A percentile compares a stretch with the other conserved stretches of the same genome.
These are phyloP conservation scores for Pulveroboletus sp. DNA, from an alignment of 768 basidiomycete species.

Conservation along the genomic window DNA sequence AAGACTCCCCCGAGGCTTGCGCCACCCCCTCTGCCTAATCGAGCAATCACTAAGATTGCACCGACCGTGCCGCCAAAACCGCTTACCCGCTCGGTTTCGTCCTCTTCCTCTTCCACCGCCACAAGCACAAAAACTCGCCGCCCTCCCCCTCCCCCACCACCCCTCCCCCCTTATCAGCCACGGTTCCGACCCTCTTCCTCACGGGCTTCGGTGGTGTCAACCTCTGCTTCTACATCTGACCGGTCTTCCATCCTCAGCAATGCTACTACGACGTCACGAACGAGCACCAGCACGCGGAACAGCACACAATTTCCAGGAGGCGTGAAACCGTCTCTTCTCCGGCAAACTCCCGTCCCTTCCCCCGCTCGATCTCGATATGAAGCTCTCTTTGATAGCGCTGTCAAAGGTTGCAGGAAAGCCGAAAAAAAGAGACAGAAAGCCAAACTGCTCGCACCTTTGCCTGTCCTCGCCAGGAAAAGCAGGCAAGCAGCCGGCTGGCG, in stretches of 20 bases:
- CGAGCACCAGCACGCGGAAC: slow-evolving; percentile 34
- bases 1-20: slow-evolving; percentile 27
- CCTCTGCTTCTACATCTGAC: slow-evolving; percentile 49
- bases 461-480: slow-evolving; percentile 38
- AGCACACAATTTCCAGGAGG: slow-evolving; percentile 20
- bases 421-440: slow-evolving; percentile 26
- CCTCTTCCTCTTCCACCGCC: slow-evolving; percentile 35
- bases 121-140: slow-evolving; percentile 40
- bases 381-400: slow-evolving; percentile 57
- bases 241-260: slow-evolving; percentile 59
- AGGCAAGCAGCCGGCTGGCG: slow-evolving; percentile 72
- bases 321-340: slow-evolving; percentile 32
- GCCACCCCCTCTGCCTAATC: slow-evolving; percentile 48
- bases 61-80: slow-evolving; percentile 26
- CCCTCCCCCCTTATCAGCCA: slow-evolving; percentile 30
- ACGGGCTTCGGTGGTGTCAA: slow-evolving; percentile 35
- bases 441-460: slow-evolving; percentile 32
- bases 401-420: slow-evolving; percentile 45
- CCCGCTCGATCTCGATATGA: slow-evolving; percentile 66
- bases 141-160: slow-evolving; percentile 34
- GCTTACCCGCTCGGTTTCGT: slow-evolving; percentile 32
- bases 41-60: slow-evolving; percentile 31
- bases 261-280: slow-evolving; percentile 37
- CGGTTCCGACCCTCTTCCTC: slow-evolving; percentile 33
- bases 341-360: slow-evolving; percentile 66